phyloP scores from a whole-genome alignment of 2,329 filamentous ascomycete genomes.

The Diaporthe eres region DNA sequence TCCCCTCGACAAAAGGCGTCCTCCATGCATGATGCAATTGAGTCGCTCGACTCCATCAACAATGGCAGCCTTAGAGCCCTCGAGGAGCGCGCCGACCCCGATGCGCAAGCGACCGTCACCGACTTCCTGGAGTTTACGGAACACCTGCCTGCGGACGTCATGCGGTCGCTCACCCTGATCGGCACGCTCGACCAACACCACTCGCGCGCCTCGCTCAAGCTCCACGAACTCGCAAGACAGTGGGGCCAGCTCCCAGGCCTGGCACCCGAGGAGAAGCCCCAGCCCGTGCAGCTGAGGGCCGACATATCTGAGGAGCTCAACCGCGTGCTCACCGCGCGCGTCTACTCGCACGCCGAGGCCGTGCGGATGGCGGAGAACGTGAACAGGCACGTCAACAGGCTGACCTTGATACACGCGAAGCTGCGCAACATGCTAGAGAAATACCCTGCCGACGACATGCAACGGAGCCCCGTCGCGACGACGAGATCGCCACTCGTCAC shows the following conservation, averaged over 20 bases:
- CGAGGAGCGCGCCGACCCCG: slow-evolving; percentile 71
- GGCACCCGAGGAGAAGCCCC: slow-evolving; percentile 61
- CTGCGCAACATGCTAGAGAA: slow-evolving; percentile 72
- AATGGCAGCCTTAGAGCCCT: slow-evolving; percentile 58
- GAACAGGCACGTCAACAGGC: slow-evolving; percentile 72
- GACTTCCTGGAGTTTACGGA: slow-evolving; percentile 80
- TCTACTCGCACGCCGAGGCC: slow-evolving; percentile 73
- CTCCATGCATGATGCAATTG: slow-evolving; percentile 52
- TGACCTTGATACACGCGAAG: slow-evolving; percentile 71
- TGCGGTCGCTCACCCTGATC: slow-evolving; percentile 75
- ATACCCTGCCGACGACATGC: slow-evolving; percentile 66
- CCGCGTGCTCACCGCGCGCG: slow-evolving; percentile 68
- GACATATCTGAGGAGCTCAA: slow-evolving; percentile 72
- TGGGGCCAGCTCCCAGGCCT: slow-evolving; percentile 70
- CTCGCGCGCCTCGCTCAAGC: slow-evolving; percentile 65
- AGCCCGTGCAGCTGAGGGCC: slow-evolving; percentile 66
- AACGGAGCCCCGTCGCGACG: slow-evolving; percentile 64
- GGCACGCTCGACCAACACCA: slow-evolving; percentile 74
- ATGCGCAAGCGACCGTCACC: slow-evolving; percentile 78
- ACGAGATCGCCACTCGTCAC: slow-evolving; percentile 68
- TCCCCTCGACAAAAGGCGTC: slow-evolving; percentile 54
- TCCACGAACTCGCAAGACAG: slow-evolving; percentile 69
- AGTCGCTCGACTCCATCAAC: slow-evolving; percentile 49
- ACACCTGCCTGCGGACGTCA: slow-evolving; percentile 77
- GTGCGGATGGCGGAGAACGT: slow-evolving; percentile 75